Evolutionary conservation across 2,329 filamentous ascomycete species (phyloP).

Genomic region (Leptographium flavum): DNA sequence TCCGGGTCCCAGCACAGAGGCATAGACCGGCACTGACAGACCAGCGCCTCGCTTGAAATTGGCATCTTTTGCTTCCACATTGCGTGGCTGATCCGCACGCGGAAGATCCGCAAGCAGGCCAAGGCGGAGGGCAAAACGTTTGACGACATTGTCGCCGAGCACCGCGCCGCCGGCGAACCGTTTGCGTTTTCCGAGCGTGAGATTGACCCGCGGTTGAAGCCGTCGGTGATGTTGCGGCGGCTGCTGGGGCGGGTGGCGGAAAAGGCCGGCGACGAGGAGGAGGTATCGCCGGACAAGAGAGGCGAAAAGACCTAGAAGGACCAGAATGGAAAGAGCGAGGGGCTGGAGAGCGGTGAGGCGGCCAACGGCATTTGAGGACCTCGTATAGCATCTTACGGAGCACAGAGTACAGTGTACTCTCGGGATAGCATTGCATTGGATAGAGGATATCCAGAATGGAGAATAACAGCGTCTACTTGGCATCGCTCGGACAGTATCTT

Average conservation of each 20-base stretch:
- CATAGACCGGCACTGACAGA: background rate
- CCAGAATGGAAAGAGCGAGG: no score
- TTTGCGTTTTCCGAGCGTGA: slow-evolving; percentile 24
- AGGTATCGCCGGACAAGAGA: background rate
- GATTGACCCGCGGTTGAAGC: background rate
- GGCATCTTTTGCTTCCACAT: slow-evolving; percentile 46
- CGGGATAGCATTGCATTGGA: no score
- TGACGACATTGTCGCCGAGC: slow-evolving; percentile 32
- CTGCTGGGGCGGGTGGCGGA: background rate
- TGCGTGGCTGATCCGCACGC: slow-evolving; percentile 42
- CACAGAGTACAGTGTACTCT: no score
- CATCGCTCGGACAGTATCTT: no score
- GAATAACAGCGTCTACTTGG: no score
- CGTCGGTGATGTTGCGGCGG: slow-evolving; percentile 3
- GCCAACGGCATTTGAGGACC: no score
- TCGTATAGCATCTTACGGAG: no score
- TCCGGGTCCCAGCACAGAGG: no score
- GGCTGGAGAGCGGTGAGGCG: no score
- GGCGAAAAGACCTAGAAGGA: no score
- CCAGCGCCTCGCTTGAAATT: slow-evolving; percentile 39
- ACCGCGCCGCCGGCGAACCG: slow-evolving; percentile 16
- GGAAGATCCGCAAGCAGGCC: slow-evolving; percentile 35
- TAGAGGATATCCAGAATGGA: no score
- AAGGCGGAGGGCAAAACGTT: slow-evolving; percentile 36
- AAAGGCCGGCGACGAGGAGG: background rate